These are phyloP conservation scores for Coemansia sp. DNA, from an alignment of 192 early-diverging fungal genomes.

Conservation along the genomic window DNA sequence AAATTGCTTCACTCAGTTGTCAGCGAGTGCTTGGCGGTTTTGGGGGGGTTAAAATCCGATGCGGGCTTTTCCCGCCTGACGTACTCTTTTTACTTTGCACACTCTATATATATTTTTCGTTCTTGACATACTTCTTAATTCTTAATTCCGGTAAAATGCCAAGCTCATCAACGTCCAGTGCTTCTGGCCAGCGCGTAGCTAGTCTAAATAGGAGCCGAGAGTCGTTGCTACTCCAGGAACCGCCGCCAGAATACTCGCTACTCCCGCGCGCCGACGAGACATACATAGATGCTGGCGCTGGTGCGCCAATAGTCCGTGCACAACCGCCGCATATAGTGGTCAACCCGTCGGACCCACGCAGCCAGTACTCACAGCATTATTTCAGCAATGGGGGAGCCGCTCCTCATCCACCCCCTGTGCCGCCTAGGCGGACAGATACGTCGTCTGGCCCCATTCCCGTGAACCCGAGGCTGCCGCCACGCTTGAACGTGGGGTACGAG, in stretches of 20 bases:
- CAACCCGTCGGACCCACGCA: slow-evolving; percentile 53
- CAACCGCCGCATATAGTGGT: slow-evolving; percentile 39
- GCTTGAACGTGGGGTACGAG: slow-evolving; percentile 34
- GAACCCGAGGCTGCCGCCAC: slow-evolving; percentile 24
- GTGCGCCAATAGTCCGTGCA: slow-evolving; percentile 46
- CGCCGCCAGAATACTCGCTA: slow-evolving; percentile 44
- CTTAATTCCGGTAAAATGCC: neutral
- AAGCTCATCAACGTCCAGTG: neutral
- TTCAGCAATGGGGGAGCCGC: slow-evolving; percentile 9
- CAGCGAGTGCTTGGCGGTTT: too few relatives aligned
- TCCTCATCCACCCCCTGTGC: slow-evolving; percentile 17
- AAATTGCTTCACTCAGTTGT: too few relatives aligned
- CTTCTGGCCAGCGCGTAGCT: neutral
- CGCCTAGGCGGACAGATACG: slow-evolving; percentile 20
- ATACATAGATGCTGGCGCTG: slow-evolving; percentile 50
- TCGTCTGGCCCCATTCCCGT: slow-evolving; percentile 29
- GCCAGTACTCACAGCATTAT: slow-evolving; percentile 35
- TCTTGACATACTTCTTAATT: neutral
- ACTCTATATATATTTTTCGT: too few relatives aligned
- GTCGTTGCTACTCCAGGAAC: slow-evolving; percentile 18
- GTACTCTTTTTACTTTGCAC: too few relatives aligned
- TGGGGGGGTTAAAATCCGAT: too few relatives aligned
- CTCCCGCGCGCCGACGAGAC: slow-evolving; percentile 45
- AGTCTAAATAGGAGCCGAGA: neutral
- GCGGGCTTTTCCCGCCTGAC: too few relatives aligned